A percentile compares a stretch with the other conserved stretches of the same genome.
Conservation (phyloP, 331 rosid genomes). For the Malus hybrid region DNA sequence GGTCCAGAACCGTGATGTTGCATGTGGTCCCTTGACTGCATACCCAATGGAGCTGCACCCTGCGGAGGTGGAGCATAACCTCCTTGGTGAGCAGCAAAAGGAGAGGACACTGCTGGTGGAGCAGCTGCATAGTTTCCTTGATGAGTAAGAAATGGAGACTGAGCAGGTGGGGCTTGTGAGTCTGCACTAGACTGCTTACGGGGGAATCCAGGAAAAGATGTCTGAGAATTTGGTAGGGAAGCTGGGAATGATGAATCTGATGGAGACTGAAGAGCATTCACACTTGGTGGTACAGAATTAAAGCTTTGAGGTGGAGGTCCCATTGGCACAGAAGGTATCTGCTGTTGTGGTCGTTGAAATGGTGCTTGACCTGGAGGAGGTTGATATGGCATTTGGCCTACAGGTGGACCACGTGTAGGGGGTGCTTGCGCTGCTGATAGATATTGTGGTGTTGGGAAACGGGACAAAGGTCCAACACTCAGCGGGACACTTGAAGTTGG, state of each 20-base stretch:
- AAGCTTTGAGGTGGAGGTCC: slow-evolving; percentile 50
- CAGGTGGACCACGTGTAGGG: slow-evolving; percentile 28
- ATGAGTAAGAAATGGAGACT: slow-evolving; percentile 44
- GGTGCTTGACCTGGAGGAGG: slow-evolving; percentile 39
- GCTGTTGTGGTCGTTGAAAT: slow-evolving; percentile 41
- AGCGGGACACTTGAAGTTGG: slow-evolving; percentile 43
- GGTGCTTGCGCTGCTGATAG: slow-evolving; percentile 36
- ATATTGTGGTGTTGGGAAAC: slow-evolving; percentile 50
- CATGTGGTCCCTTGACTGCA: slow-evolving; percentile 46
- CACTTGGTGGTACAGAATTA: slow-evolving; percentile 29
- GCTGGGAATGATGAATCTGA: slow-evolving; percentile 41
- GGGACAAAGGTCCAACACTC: slow-evolving; percentile 41
- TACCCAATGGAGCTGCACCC: slow-evolving; percentile 49
- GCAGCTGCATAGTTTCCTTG: slow-evolving; percentile 47
- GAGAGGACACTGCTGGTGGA: slow-evolving; percentile 37
- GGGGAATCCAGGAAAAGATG: slow-evolving; percentile 67
- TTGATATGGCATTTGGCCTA: slow-evolving; percentile 46
- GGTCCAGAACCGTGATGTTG: slow-evolving; percentile 56
- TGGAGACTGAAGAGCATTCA: slow-evolving; percentile 38
- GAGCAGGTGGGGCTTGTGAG: slow-evolving; percentile 47
- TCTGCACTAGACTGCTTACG: slow-evolving; percentile 47
- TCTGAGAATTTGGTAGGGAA: slow-evolving; percentile 40
- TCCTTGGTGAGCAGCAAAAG: slow-evolving; percentile 55
- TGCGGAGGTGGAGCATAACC: slow-evolving; percentile 52
- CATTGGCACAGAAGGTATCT: slow-evolving; percentile 51